Base-by-base conservation (phyloP, 2,329 filamentous ascomycete genomes). In the Aspergillus sp. region DNA sequence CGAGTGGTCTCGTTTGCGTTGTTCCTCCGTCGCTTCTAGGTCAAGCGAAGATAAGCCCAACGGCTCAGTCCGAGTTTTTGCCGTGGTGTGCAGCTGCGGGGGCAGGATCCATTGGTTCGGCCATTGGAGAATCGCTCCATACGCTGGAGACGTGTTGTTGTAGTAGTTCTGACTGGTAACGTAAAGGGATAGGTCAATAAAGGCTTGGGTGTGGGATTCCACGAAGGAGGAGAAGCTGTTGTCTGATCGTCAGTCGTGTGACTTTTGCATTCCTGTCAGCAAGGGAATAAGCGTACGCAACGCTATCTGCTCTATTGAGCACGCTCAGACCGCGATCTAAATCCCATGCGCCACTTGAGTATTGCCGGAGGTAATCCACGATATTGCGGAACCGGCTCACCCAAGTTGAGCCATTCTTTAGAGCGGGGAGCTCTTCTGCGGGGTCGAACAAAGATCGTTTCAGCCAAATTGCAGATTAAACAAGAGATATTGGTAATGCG, bases 111-210 rank as follows among this genome's bases (percentile, higher is more conserved):
- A 99, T 66, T 93, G 93, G 61, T 92, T 82, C 17, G 95, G 92
- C 81, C 95, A 96, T 41, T 89, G 85, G 40, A 98, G 84, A 56
- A 97, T 84, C 6, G 80, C 78, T 64, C 88, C 91, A 77, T 92
- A 96, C 39, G 91, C 88, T 2, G 91, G 90, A 15, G 91, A 86
- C 4, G 92, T 96, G 49, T 83, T 79, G 44, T 82, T 79, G 55
- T 86, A 82, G 84, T 95, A 99, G 78, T 98, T 97, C 62, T 91
- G 86, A 57, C 89, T 90, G 33, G 92, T 95, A 62, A 95, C 89
- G 74, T 96, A 98, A 66, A 98, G 87, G 52, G 88, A 93, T 57
- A 97, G 86, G 66, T 96, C 90, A 66, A 97, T 74, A 59, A 98
- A 84, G 33, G 89, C 86, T 50, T 87, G 86, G n/a, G 89, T 90